phyloP scores from a whole-genome alignment of 305 asterid genomes.

The Rubia balearica region DNA sequence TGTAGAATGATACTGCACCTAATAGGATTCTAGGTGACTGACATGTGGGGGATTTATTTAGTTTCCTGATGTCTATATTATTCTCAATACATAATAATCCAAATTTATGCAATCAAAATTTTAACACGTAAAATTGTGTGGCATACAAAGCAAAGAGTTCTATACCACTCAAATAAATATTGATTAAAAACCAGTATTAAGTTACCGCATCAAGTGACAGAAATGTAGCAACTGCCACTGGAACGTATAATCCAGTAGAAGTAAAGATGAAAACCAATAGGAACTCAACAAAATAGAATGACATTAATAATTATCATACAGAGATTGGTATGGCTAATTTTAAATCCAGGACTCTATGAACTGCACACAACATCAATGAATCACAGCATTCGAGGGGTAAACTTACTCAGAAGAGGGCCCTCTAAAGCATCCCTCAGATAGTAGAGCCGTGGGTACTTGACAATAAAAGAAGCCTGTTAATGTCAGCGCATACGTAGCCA shows the following conservation, averaged over 20 bases:
- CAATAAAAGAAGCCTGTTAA: slow-evolving; percentile 88
- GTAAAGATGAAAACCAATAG: neutral
- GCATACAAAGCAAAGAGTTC: neutral
- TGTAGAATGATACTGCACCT: too few species aligned
- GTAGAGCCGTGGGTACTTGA: slow-evolving; percentile 48
- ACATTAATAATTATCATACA: neutral
- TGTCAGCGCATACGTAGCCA: slow-evolving; percentile 83
- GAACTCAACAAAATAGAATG: neutral
- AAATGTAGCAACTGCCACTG: neutral
- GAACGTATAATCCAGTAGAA: neutral
- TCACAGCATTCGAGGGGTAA: slow-evolving; percentile 12
- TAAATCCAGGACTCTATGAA: neutral
- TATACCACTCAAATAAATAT: neutral
- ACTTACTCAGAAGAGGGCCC: slow-evolving; percentile 65
- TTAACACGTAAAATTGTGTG: neutral
- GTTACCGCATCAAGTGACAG: neutral
- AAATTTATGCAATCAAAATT: neutral
- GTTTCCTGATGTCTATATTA: neutral
- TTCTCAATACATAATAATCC: neutral
- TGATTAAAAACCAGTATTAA: neutral
- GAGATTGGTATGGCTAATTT: neutral
- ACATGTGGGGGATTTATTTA: neutral
- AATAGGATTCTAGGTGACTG: too few species aligned
- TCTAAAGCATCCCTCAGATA: slow-evolving; percentile 46
- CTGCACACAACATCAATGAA: neutral